Evolutionary conservation across 2,329 filamentous ascomycete genomes (phyloP).

Genomic region (Pestalotiopsis sp.): DNA sequence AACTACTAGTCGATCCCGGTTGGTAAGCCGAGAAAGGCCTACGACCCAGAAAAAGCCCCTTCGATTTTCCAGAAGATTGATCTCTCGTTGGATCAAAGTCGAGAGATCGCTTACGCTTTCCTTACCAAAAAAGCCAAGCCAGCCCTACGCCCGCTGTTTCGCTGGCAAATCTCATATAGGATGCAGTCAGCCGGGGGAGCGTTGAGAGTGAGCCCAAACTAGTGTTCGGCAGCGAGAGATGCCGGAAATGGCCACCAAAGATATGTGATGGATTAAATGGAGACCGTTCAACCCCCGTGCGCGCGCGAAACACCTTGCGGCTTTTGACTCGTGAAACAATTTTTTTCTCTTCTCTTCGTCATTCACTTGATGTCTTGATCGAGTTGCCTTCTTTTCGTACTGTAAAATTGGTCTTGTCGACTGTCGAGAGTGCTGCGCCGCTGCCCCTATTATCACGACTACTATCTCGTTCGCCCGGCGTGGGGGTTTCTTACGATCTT

Average conservation of each 20-base stretch:
- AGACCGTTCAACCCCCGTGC: not conserved
- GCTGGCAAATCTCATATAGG: not conserved
- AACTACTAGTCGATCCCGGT: slow-evolving; percentile 5
- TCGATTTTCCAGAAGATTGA: not conserved
- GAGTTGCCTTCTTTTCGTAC: not conserved
- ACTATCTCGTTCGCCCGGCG: not conserved
- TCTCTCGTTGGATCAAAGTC: not conserved
- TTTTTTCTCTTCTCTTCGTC: not conserved
- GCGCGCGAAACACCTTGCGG: not conserved
- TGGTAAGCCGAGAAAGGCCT: too few species aligned
- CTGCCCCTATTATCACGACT: not conserved
- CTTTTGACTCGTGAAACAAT: not conserved
- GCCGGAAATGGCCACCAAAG: not conserved
- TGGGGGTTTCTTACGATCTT: not conserved
- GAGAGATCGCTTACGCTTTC: slow-evolving; percentile 3
- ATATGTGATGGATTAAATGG: not conserved
- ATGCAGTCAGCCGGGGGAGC: not conserved
- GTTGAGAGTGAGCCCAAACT: not conserved
- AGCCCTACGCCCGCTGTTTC: not conserved
- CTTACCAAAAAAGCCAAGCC: not conserved
- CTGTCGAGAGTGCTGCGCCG: not conserved
- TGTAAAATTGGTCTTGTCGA: not conserved
- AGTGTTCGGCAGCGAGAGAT: not conserved
- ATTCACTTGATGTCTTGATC: not conserved
- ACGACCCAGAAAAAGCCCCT: too few species aligned